Base-by-base conservation (phyloP, 441 rosid genomes). In the Melastoma candidum region DNA sequence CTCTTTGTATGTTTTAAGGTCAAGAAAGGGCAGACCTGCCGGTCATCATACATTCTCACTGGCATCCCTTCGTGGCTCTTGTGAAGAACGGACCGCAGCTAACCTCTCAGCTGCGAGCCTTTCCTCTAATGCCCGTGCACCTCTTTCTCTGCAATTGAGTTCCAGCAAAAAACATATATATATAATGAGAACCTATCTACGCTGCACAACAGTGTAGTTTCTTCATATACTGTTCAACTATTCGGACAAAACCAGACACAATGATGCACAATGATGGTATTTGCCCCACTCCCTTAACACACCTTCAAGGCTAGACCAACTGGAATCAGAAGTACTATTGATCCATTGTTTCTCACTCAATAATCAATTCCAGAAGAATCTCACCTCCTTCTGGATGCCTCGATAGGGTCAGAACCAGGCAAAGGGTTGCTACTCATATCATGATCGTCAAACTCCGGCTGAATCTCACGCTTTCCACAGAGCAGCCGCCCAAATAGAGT, bases 361-460 rank as follows among this genome's bases (percentile, higher is more conserved):
- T 32, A 4, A 32, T 3, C 41, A 8, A 32, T 17, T 12, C 53
- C 2, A 52, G 2, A 12, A 46, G 46, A 60, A 44, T 41, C 26
- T 61, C 75, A 85, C 98, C 98, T 88, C 73, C 97, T 88, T 67
- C 97, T 81, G 36, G 98, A 78, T 57, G 98, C 88, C 74, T 93
- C 98, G 41, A 83, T 79, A 45, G 96, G 90, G 61, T 93, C 95
- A 59, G 97, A 93, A 66, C 96, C 95, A 12, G 84, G 97, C 68
- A 93, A 74, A 22, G 96, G 74, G 44, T 85, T 77, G 47, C 84
- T 81, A 27, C 85, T 86, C 46, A 80, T 46, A 1, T 77, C 61
- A 59, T 80, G 63, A 64, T 72, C 88, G 13, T 76, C 72, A 51
- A 45, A 72, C 44, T 83, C 88, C 48, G 60, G 51, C 11, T 75